A percentile compares a stretch with the other conserved stretches of the same genome.
Conservation (phyloP, 2,329 filamentous ascomycete species). For the Fusarium cicatricum region DNA sequence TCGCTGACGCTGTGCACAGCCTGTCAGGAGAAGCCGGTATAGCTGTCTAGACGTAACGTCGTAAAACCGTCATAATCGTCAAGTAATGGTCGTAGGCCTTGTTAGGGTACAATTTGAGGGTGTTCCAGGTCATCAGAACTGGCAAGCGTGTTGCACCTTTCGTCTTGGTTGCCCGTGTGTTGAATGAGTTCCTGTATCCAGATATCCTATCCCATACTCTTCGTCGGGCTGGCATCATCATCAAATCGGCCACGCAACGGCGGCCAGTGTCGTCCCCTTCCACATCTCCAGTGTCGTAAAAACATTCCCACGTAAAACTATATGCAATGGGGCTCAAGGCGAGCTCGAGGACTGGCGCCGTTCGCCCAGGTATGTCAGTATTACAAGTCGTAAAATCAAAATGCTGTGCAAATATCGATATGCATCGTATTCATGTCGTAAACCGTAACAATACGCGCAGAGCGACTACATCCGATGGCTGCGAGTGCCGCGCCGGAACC, state of each 20-base stretch:
- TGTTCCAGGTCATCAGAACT: conserved; percentile 42
- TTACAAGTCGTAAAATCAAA: conserved; percentile 51
- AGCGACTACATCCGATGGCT: conserved; percentile 9
- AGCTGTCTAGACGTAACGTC: conserved; percentile 58
- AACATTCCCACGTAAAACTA: conserved; percentile 44
- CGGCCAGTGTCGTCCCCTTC: conserved; percentile 20
- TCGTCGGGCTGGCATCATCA: conserved; percentile 52
- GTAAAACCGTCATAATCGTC: conserved; percentile 58
- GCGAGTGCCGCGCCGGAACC: conserved; percentile 10
- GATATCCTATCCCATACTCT: conserved; percentile 50
- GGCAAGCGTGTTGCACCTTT: conserved; percentile 45
- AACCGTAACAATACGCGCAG: conserved; percentile 33
- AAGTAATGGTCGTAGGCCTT: conserved; percentile 51
- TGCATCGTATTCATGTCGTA: conserved; percentile 41
- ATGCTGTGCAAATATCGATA: conserved; percentile 41
- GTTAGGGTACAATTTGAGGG: conserved; percentile 45
- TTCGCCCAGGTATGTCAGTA: conserved; percentile 43
- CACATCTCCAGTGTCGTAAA: conserved; percentile 38
- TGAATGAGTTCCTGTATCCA: conserved; percentile 52
- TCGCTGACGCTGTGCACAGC: conserved; percentile 44
- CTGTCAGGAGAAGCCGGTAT: conserved; percentile 46
- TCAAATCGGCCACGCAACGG: conserved; percentile 42
- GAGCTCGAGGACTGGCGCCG: conserved; percentile 27
- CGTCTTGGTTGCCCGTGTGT: conserved; percentile 52
- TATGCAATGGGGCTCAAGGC: conserved; percentile 40